Evolutionary conservation across 2,329 filamentous ascomycete genomes (phyloP).

Genomic region (Fonsecaea multimorphosa): DNA sequence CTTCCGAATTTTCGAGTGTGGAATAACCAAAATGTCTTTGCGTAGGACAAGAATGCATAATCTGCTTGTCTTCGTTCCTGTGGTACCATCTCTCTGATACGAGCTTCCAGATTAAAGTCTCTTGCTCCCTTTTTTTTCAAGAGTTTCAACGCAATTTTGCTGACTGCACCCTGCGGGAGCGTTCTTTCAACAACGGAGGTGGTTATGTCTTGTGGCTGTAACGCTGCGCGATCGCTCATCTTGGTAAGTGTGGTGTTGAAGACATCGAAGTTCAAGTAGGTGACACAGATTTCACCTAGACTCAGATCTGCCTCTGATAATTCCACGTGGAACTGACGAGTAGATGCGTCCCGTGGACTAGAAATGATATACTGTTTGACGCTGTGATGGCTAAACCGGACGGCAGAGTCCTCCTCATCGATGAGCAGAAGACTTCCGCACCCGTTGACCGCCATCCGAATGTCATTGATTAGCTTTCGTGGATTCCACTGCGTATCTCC

Average conservation of each 20-base stretch:
- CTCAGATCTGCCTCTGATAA: constrained; percentile 3
- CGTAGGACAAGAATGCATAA: constrained; percentile 20
- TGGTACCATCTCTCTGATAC: neutral
- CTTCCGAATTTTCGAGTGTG: constrained; percentile 5
- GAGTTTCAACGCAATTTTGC: constrained; percentile 16
- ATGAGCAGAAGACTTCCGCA: constrained; percentile 33
- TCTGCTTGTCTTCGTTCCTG: neutral
- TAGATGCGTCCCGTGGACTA: neutral
- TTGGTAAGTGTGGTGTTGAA: constrained; percentile 21
- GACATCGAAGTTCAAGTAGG: constrained; percentile 26
- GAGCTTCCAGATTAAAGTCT: neutral
- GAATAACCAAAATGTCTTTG: constrained; percentile 19
- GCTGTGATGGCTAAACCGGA: constrained; percentile 30
- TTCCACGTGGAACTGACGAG: constrained; percentile 2
- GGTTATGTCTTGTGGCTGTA: neutral
- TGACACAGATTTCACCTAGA: constrained; percentile 28
- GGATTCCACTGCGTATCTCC: constrained; percentile 20
- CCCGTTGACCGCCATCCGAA: constrained; percentile 19
- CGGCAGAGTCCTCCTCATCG: constrained; percentile 35
- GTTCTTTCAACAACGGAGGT: constrained; percentile 5
- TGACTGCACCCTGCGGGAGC: neutral
- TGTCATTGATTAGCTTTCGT: constrained; percentile 34
- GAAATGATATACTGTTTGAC: constrained; percentile 24
- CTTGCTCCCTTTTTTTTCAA: neutral
- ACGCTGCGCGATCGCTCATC: neutral